Base-by-base conservation (phyloP, 371 early-diverging fungal species). In the Neoconidiobolus thromboides region DNA sequence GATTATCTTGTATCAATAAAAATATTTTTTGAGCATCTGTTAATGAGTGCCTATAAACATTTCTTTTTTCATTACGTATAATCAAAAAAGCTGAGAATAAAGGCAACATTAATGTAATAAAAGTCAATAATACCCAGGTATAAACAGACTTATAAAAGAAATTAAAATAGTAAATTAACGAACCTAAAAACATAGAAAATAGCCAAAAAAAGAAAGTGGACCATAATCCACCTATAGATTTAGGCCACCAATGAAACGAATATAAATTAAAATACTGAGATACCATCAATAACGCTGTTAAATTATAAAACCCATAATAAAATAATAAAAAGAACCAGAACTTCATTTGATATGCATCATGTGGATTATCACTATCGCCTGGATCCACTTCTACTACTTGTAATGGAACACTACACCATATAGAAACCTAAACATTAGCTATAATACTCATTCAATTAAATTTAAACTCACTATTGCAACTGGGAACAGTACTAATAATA, bases 171-270 rank as follows among this genome's bases (percentile, higher is more conserved):
- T 80, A 81, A 48, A 80, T 71, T 3, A 75, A 39, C 3, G 77
- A 69, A 4, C 83, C 86, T 44, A 77, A 64, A 37, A 64, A 63
- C 50, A 78, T 75, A 9, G 84, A 75, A 15, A 76, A 65, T 14
- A 79, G 56, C 86, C 86, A 85, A 52, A 80, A 83, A 49, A 77
- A 66, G 3, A 71, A 61, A 65, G 76, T 82, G 5, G 86, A 76
- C 47, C 71, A 63, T 7, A 72, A 57, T 3, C 81, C 81, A 4
- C 79, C 79, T 58, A 84, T 68, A 4, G 68, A 65, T 60, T 73
- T 72, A 41, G 86, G 82, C 81, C 84, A 85, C 86, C 86, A 85
- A 50, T 82, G 82, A 56, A 85, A 69, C 55, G 86, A 80, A 65
- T 85, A 85, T 9, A 84, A 73, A 60, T 76, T 78, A 68, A 85